Conservation (phyloP, 2,329 filamentous ascomycete genomes). For the Akanthomyces uredinophilus region DNA sequence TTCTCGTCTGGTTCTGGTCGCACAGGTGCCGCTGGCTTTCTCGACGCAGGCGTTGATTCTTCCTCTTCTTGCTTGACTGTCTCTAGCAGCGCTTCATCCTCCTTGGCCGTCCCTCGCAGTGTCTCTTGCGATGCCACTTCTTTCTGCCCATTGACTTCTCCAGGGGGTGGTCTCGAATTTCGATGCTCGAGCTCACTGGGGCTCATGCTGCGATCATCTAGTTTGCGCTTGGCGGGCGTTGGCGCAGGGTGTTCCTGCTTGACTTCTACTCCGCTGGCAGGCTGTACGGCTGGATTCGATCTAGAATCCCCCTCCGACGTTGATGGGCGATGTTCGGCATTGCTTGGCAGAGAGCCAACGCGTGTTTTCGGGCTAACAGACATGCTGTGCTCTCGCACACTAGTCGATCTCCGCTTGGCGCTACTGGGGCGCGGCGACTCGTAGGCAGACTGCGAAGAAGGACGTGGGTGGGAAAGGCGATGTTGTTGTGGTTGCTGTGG, state of each 20-base stretch:
- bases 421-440: constrained; percentile 39
- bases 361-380: constrained; percentile 77
- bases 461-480: constrained; percentile 22
- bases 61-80: not conserved
- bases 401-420: constrained; percentile 47
- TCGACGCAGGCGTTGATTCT: constrained; percentile 22
- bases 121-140: not conserved
- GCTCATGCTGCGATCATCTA: constrained; percentile 37
- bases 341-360: constrained; percentile 47
- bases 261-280: constrained; percentile 24
- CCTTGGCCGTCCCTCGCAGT: no score
- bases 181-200: constrained; percentile 48
- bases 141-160: constrained; percentile 40
- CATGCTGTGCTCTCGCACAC: constrained; percentile 63
- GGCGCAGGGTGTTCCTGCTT: constrained; percentile 24
- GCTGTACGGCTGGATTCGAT: constrained; percentile 20
- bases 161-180: constrained; percentile 44
- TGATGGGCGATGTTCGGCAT: constrained; percentile 26
- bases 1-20: not conserved
- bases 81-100: not conserved
- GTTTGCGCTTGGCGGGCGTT: constrained; percentile 37
- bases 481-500: constrained; percentile 11
- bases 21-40: constrained; percentile 15
- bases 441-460: constrained; percentile 39
- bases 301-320: constrained; percentile 25